Evolutionary conservation across 2,329 filamentous ascomycete genomes (phyloP), one percentile per base, ranked within the genome.

Genomic region (Fusarium drepaniforme): DNA sequence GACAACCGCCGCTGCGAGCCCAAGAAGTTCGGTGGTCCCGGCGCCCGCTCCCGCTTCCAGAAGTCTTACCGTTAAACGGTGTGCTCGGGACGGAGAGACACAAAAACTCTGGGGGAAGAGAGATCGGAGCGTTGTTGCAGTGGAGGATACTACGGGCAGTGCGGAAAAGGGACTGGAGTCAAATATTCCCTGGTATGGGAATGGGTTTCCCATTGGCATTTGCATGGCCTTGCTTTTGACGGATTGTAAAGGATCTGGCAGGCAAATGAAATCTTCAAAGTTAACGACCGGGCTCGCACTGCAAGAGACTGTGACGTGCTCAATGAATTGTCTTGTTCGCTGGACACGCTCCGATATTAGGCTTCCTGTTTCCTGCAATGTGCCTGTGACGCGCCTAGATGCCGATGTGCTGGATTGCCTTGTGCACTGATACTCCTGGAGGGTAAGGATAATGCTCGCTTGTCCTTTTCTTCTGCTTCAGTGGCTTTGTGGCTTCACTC

Each of bases 1-100:
- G 97, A 99, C 89, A 98, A 98, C 93, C 94, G 97, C 88, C 94
- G 97, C 83, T 97, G 95, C 88, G 97, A 99, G 92, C 96, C 96
- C 89, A 98, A 98, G 96, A 98, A 98, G 91, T 94, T 95, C 85
- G 93, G 92, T 86, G 94, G 94, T 94, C 93, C 92, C 83, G 96
- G 96, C 92, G 96, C 97, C 85, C 93, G 96, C 85, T 90, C 96
- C 85, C 93, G 96, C 86, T 98, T 95, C 96, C 96, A 98, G 91
- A 98, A 98, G 91, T 98, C 96, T 81, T 98, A 98, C 93, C 95
- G 96, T 96, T 98, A 96, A 95, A 82, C 77, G 77, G 72, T 71
- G 42, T 13, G 28, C 49, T 63, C 70, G 58, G 60, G 66, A 51
- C 16, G 8, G 71, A 66, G 77, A 7, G 25, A 25, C 25, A 74